phyloP scores from a whole-genome alignment of 208 protist genomes.

The Entamoeba dispar region DNA sequence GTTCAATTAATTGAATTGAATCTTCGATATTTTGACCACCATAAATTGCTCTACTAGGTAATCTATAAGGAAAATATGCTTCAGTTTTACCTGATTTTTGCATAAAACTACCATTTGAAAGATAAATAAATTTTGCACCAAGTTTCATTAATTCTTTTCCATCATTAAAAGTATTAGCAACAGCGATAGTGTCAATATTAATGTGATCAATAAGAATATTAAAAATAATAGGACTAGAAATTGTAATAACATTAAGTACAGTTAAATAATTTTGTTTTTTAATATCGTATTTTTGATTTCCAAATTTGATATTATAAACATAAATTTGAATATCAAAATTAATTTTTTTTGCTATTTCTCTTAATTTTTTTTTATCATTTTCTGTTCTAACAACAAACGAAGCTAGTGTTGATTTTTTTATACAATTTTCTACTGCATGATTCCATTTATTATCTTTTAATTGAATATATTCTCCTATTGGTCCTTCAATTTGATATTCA shows the following conservation, averaged over 20 bases:
- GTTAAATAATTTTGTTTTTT: background rate
- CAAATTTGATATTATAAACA: background rate
- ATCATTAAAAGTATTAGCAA: background rate
- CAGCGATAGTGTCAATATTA: background rate
- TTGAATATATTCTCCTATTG: background rate
- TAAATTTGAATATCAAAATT: background rate
- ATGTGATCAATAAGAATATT: background rate
- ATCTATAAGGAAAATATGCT: background rate
- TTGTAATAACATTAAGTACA: background rate
- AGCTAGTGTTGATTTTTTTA: background rate
- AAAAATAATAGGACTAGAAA: background rate
- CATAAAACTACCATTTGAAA: background rate
- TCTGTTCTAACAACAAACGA: background rate
- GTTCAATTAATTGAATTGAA: background rate
- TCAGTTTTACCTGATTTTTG: background rate
- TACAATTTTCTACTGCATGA: background rate
- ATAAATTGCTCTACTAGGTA: background rate
- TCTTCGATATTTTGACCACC: background rate
- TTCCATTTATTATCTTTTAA: background rate
- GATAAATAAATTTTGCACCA: background rate
- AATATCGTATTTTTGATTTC: background rate
- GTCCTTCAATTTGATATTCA: background rate
- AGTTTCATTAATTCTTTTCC: background rate
- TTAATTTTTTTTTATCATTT: background rate
- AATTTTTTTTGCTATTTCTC: background rate